Evolutionary conservation across 2,329 filamentous ascomycete species (phyloP).

Genomic region (Endocalyx cinctus): DNA sequence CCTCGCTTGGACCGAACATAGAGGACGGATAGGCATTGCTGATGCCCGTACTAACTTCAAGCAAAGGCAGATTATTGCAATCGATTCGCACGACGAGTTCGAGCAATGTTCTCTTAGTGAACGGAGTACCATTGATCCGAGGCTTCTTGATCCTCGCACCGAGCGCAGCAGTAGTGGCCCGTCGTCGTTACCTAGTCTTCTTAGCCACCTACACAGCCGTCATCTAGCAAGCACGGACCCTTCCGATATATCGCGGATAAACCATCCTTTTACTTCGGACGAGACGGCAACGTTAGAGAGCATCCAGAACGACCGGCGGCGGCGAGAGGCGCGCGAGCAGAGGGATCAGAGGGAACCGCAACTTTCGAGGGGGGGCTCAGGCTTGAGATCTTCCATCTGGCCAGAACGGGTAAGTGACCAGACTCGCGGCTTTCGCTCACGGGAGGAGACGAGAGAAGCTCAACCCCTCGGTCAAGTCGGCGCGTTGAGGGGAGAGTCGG

Average conservation of each 20-base stretch:
- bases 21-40: slow-evolving; percentile 68
- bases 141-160: slow-evolving; percentile 44
- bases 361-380: slow-evolving; percentile 14
- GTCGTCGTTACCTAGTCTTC: slow-evolving; percentile 31
- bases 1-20: slow-evolving; percentile 89
- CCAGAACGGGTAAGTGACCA: slow-evolving; percentile 28
- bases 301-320: slow-evolving; percentile 48
- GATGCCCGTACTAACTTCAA: slow-evolving; percentile 66
- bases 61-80: slow-evolving; percentile 62
- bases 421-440: slow-evolving; percentile 8
- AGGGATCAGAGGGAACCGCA: slow-evolving; percentile 20
- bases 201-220: slow-evolving; percentile 19
- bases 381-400: slow-evolving; percentile 24
- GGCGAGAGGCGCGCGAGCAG: slow-evolving; percentile 37
- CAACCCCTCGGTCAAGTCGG: no score
- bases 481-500: no score
- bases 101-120: slow-evolving; percentile 55
- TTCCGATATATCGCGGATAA: slow-evolving; percentile 39
- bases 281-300: slow-evolving; percentile 55
- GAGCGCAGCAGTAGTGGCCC: slow-evolving; percentile 31
- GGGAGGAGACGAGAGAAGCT: slow-evolving; percentile 12
- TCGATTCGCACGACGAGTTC: slow-evolving; percentile 55
- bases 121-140: slow-evolving; percentile 48
- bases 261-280: slow-evolving; percentile 47
- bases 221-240: slow-evolving; percentile 25